phyloP scores from a whole-genome alignment of 129 eudicot species.

The Mikania micrantha region DNA sequence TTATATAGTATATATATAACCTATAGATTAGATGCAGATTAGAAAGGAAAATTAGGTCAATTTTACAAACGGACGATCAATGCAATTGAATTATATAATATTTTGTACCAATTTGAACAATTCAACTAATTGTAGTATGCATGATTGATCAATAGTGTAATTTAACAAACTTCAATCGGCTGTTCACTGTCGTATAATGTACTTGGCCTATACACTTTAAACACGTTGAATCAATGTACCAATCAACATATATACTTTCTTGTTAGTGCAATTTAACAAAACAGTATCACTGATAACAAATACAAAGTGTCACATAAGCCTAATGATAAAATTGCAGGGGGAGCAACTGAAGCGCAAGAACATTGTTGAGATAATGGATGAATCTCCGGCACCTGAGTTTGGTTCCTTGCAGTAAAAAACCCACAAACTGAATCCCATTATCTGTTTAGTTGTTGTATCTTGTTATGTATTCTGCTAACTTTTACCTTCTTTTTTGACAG shows the following conservation, averaged over 20 bases:
- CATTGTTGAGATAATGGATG: slow-evolving; percentile 35
- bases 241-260: background rate
- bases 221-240: background rate
- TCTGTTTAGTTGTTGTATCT: background rate
- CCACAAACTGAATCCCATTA: background rate
- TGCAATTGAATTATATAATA: too few species aligned
- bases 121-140: background rate
- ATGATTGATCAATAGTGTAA: background rate
- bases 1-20: background rate
- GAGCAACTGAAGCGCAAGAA: slow-evolving; percentile 78
- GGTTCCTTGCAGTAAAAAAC: slow-evolving; percentile 30
- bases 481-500: slow-evolving; percentile 26
- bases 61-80: background rate
- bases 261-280: background rate
- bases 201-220: background rate
- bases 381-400: slow-evolving; percentile 37
- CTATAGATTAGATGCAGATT: background rate
- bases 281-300: background rate
- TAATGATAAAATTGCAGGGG: slow-evolving; percentile 39
- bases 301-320: background rate
- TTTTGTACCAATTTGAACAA: too few species aligned
- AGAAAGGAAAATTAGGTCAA: background rate
- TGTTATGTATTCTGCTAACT: slow-evolving; percentile 1
- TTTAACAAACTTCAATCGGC: background rate
- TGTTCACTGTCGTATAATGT: slow-evolving; percentile 1